Evolutionary conservation across 2,329 filamentous ascomycete species (phyloP).

Genomic region (Kalmusia sp.): DNA sequence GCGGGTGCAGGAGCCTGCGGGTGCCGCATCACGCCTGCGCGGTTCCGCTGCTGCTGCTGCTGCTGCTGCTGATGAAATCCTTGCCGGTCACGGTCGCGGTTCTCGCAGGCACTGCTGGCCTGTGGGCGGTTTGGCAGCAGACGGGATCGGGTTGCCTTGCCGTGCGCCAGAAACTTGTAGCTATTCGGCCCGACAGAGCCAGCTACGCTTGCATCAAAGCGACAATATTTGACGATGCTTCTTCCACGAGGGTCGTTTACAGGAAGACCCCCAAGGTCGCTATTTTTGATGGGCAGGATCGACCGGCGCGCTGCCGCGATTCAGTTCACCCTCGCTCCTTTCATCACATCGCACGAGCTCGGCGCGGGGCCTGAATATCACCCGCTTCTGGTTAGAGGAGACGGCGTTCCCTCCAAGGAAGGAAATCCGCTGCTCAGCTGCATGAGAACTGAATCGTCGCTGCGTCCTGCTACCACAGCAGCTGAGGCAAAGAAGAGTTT

Average conservation of each 20-base stretch:
- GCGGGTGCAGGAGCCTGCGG: slow-evolving; percentile 1
- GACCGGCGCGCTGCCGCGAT: slow-evolving; percentile 16
- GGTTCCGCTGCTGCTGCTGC: slow-evolving; percentile 2
- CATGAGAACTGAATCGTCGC: neutral
- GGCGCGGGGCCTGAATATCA: neutral
- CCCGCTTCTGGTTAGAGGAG: neutral
- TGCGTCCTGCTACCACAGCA: neutral
- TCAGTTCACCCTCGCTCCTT: slow-evolving; percentile 12
- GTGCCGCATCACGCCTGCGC: slow-evolving; percentile 9
- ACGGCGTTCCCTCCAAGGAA: neutral
- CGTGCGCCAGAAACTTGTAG: neutral
- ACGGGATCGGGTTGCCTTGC: neutral
- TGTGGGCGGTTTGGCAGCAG: slow-evolving; percentile 6
- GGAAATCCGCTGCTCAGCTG: neutral
- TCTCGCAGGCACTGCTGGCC: neutral
- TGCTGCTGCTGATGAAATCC: slow-evolving; percentile 5
- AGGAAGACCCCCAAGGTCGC: neutral
- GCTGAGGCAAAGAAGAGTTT: neutral
- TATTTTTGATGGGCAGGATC: slow-evolving; percentile 11
- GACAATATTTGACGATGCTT: too few relatives aligned
- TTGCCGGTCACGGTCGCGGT: neutral
- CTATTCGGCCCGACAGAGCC: neutral
- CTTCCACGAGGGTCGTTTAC: too few relatives aligned
- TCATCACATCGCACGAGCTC: neutral
- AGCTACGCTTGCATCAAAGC: too few relatives aligned